Conservation (phyloP, 1,139 yeast species). For the Debaryomycetaceae sp. region DNA sequence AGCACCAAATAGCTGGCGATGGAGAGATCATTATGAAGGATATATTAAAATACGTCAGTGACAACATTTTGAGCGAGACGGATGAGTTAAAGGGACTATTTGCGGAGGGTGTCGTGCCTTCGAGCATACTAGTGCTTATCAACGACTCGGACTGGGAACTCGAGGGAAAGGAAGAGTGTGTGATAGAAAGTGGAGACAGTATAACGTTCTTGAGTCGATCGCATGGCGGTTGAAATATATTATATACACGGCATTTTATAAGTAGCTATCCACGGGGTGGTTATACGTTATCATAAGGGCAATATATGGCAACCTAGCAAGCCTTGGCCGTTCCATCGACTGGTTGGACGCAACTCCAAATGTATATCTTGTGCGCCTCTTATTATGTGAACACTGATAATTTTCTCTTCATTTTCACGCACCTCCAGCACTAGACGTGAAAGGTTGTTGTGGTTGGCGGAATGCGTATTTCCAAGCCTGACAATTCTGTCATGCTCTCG, state of each 20-base stretch:
- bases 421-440: constrained; percentile 34
- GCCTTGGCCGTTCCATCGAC: constrained; percentile 69
- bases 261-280: constrained; percentile 1
- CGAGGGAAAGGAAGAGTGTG: constrained; percentile 83
- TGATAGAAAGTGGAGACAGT: constrained; percentile 69
- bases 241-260: background rate
- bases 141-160: constrained; percentile 98
- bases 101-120: constrained; percentile 78
- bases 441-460: constrained; percentile 49
- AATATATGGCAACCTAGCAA: constrained; percentile 67
- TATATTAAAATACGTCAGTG: constrained; percentile 54
- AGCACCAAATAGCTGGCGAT: no score
- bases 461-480: constrained; percentile 52
- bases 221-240: constrained; percentile 72
- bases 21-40: no score
- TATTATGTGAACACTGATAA: constrained; percentile 32
- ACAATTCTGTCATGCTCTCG: constrained; percentile 48
- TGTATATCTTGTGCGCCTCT: constrained; percentile 23
- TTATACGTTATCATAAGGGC: constrained; percentile 31
- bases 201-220: constrained; percentile 88
- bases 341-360: constrained; percentile 48
- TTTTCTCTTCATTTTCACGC: constrained; percentile 20
- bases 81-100: constrained; percentile 72
- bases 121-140: constrained; percentile 87
- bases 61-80: constrained; percentile 54